Percentiles rank a stretch among this genome's conserved stretches.
Conservation (phyloP, 805 yeast species). For the Scheffersomyces amazonensis region DNA sequence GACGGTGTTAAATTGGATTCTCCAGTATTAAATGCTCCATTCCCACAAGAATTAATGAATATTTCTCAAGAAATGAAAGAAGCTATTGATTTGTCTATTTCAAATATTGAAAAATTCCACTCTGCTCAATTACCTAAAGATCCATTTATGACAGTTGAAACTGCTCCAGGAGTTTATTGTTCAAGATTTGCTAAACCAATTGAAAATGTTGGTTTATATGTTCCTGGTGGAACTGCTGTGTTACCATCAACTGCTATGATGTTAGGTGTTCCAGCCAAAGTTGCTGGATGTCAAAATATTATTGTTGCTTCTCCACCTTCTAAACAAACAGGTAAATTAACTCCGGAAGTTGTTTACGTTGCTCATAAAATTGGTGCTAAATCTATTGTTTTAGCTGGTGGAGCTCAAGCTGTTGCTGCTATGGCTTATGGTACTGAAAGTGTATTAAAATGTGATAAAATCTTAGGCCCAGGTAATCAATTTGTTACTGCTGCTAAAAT, state of each 20-base stretch:
- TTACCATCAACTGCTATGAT: constrained; percentile 96
- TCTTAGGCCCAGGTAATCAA: constrained; percentile 98
- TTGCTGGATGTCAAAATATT: constrained; percentile 94
- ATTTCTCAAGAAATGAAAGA: constrained; percentile 69
- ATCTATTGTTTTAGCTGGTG: constrained; percentile 92
- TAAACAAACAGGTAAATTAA: constrained; percentile 83
- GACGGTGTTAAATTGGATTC: constrained; percentile 73
- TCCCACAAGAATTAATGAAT: constrained; percentile 71
- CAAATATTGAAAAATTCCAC: constrained; percentile 88
- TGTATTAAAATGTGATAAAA: constrained; percentile 92
- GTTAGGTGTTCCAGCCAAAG: constrained; percentile 98
- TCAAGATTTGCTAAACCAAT: constrained; percentile 94
- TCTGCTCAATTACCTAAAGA: constrained; percentile 79
- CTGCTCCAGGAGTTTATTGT: constrained; percentile 91
- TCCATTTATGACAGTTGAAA: constrained; percentile 78
- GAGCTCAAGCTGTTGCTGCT: constrained; percentile 98
- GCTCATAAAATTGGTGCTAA: constrained; percentile 95
- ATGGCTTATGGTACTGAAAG: constrained; percentile 97
- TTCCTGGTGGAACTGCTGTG: constrained; percentile 99
- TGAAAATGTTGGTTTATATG: constrained; percentile 90
- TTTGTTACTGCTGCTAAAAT: constrained; percentile 99
- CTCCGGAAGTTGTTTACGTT: constrained; percentile 97
- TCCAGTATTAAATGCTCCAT: constrained; percentile 87
- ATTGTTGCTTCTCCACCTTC: constrained; percentile 92
- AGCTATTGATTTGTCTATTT: constrained; percentile 87